Evolutionary conservation across 164 flowering plant genomes (phyloP).

Genomic region (Vitis amurensis): DNA sequence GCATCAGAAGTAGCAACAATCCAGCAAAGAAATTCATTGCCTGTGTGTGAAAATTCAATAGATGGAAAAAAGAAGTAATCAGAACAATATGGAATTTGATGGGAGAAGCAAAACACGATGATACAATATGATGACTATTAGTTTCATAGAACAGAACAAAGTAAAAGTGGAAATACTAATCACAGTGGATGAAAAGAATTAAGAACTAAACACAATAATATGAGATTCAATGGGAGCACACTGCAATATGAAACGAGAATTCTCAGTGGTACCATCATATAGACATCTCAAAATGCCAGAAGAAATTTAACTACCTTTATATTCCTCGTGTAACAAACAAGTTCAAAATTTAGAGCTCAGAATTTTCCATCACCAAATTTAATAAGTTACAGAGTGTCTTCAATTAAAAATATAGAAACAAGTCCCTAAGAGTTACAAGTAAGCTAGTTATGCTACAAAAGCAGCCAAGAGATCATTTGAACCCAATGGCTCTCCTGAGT

Average conservation of each 20-base stretch:
- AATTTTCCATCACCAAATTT: neutral
- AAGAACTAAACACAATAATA: too few relatives aligned
- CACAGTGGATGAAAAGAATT: neutral
- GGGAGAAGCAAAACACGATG: too few relatives aligned
- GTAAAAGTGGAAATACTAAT: neutral
- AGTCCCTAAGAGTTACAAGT: neutral
- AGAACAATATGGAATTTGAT: neutral
- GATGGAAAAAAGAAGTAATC: slow-evolving; percentile 4
- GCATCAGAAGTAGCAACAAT: slow-evolving; percentile 86
- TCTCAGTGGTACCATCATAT: neutral
- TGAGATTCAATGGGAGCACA: too few relatives aligned
- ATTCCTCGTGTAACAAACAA: neutral
- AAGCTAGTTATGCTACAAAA: neutral
- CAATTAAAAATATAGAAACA: neutral
- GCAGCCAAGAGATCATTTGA: neutral
- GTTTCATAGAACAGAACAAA: neutral
- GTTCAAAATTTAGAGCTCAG: neutral
- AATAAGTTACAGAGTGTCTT: neutral
- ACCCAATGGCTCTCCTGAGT: too few relatives aligned
- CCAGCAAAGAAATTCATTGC: slow-evolving; percentile 99
- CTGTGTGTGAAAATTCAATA: slow-evolving; percentile 41
- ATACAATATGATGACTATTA: neutral
- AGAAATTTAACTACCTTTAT: neutral
- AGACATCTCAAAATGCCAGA: neutral
- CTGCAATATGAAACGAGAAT: too few relatives aligned